These are phyloP conservation scores for Sclerotinia sclerotiorum DNA, from an alignment of 2,329 filamentous ascomycete genomes.

Conservation along the genomic window DNA sequence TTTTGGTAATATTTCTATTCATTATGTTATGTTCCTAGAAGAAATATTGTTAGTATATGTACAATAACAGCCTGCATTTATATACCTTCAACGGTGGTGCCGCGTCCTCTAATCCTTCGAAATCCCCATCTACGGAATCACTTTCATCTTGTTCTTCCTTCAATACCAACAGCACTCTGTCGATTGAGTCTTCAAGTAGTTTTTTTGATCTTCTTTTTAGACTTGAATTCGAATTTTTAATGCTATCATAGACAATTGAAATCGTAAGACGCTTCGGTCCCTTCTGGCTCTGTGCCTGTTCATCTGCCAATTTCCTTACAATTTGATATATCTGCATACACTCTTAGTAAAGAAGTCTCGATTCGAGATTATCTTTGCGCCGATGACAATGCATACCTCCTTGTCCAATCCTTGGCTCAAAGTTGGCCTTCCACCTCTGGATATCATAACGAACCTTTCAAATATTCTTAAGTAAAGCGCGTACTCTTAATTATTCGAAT, in stretches of 20 bases:
- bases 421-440: slow-evolving; percentile 46
- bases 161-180: slow-evolving; percentile 73
- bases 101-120: slow-evolving; percentile 48
- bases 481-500: neutral
- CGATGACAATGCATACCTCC: slow-evolving; percentile 47
- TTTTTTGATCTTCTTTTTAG: slow-evolving; percentile 80
- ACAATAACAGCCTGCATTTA: neutral
- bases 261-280: slow-evolving; percentile 54
- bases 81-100: slow-evolving; percentile 37
- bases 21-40: slow-evolving; percentile 57
- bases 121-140: slow-evolving; percentile 51
- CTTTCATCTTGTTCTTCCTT: slow-evolving; percentile 51
- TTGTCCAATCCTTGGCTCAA: slow-evolving; percentile 60
- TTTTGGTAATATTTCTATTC: slow-evolving; percentile 63
- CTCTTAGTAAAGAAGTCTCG: slow-evolving; percentile 17
- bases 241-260: slow-evolving; percentile 69
- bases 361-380: slow-evolving; percentile 12
- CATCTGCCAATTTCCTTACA: slow-evolving; percentile 72
- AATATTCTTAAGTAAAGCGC: too few relatives aligned
- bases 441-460: slow-evolving; percentile 32
- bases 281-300: slow-evolving; percentile 54
- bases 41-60: neutral
- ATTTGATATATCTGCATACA: slow-evolving; percentile 67
- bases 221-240: slow-evolving; percentile 84
- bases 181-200: slow-evolving; percentile 79